Evolutionary conservation across 495 filamentous ascomycete species (phyloP).

Genomic region (Tuber brumale): DNA sequence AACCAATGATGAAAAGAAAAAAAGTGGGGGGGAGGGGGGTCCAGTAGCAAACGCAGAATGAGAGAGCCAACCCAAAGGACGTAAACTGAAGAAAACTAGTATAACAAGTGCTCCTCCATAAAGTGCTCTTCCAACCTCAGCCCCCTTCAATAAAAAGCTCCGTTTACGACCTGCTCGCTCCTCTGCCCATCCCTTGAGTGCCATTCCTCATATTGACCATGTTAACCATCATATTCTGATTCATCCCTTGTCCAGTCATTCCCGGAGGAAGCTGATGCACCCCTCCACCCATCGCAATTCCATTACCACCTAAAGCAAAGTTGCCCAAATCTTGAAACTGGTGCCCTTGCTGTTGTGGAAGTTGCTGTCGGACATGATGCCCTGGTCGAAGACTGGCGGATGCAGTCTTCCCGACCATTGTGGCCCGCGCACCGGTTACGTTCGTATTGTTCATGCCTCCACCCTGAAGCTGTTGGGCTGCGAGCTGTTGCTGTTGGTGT

Average conservation of each 20-base stretch:
- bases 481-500: slow-evolving; percentile 31
- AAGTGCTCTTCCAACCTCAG: neutral
- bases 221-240: slow-evolving; percentile 27
- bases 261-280: slow-evolving; percentile 25
- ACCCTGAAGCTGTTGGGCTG: slow-evolving; percentile 14
- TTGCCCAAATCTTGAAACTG: slow-evolving; percentile 26
- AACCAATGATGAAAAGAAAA: neutral
- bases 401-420: slow-evolving; percentile 26
- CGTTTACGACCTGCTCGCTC: neutral
- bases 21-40: neutral
- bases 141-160: neutral
- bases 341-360: slow-evolving; percentile 23
- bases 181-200: slow-evolving; percentile 25
- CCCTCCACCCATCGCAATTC: slow-evolving; percentile 28
- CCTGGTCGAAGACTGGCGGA: slow-evolving; percentile 22
- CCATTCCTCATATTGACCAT: slow-evolving; percentile 23
- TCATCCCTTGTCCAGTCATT: slow-evolving; percentile 26
- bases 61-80: neutral
- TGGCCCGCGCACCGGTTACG: slow-evolving; percentile 27
- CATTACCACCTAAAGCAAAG: slow-evolving; percentile 23
- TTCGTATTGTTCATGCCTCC: slow-evolving; percentile 30
- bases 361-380: slow-evolving; percentile 21
- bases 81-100: neutral
- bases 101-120: neutral
- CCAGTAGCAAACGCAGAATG: neutral